Evolutionary conservation across 176 grass and related monocot genomes (phyloP), one percentile per base, ranked within the genome.

Genomic region (Oryza australiensis): DNA sequence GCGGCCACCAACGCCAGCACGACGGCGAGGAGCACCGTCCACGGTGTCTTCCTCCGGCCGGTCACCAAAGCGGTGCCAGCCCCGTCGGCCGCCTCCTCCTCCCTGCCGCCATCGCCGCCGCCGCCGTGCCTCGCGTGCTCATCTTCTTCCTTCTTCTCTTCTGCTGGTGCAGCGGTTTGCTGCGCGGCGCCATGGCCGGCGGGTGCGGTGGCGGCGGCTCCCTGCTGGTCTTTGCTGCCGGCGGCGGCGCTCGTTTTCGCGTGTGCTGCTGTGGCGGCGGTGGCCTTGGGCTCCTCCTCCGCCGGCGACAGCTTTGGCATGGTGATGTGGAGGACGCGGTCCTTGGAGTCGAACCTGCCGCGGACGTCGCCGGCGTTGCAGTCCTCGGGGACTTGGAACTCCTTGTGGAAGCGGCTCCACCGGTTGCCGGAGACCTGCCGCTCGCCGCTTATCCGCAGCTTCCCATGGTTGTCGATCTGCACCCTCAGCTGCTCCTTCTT

Each of bases 401-500:
- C 79, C 90, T 71, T 75, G 78, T 12, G 26, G 68, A 92, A 92
- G 6, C 86, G 78, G 62, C 41, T 68, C 86, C 90, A 86, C 28
- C 16, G 68, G 38, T 29, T 46, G 82, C 68, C 64, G 32, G 46
- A 48, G 14, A 80, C 4, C 35, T 38, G 82, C 1, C 79, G 68
- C 83, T 86, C 68, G 42, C 86, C 90, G 48, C 51, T 64, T 0
- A 92, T 3, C 45, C 23, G 64, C 53, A 92, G 51, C 62, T 16
- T 78, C 5, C 83, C 74, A 30, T 20, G 24, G 0, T 26, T 76
- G 83, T 92, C 74, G 14, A 68, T 71, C 55, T 70, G 68, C 69
- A 83, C 86, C 51, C n/a, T 79, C 15, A 92, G 78, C 20, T 92
- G 78, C 33, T 86, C 90, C 74, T 86, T 83, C 48, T 64, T 79